These are phyloP conservation scores for Candida sojae DNA, from an alignment of 1,139 yeast genomes.

Conservation along the genomic window DNA sequence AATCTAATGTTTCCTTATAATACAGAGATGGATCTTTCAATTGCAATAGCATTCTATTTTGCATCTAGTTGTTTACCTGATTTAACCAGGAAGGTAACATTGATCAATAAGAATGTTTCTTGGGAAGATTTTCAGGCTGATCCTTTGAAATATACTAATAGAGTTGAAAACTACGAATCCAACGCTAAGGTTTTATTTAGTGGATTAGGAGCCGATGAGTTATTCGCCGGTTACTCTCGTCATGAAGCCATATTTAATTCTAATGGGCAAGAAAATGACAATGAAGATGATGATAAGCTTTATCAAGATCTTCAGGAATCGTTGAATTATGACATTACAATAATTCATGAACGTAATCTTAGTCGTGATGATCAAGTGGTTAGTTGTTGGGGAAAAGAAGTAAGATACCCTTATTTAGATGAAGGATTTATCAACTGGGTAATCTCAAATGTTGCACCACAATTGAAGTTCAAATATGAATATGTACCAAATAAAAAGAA, in stretches of 20 bases:
- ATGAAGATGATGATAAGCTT: constrained; percentile 20
- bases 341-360: constrained; percentile 76
- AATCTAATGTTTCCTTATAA: constrained; percentile 76
- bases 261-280: constrained; percentile 18
- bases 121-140: constrained; percentile 25
- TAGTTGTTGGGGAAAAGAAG: constrained; percentile 84
- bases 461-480: constrained; percentile 43
- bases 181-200: constrained; percentile 73
- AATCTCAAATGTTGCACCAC: constrained; percentile 48
- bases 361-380: constrained; percentile 92
- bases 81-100: constrained; percentile 28
- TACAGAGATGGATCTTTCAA: constrained; percentile 94
- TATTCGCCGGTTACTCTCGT: constrained; percentile 89
- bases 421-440: constrained; percentile 58
- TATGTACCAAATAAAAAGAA: constrained; percentile 33
- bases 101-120: constrained; percentile 14
- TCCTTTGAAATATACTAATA: constrained; percentile 14
- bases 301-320: constrained; percentile 43
- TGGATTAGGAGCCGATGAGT: constrained; percentile 97
- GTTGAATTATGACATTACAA: constrained; percentile 65
- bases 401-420: constrained; percentile 86
- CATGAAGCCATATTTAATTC: constrained; percentile 57
- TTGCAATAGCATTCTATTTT: constrained; percentile 92
- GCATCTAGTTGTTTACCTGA: constrained; percentile 49
- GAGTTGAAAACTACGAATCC: constrained; percentile 38